phyloP scores from a whole-genome alignment of 73 alveolate genomes.

The Symbiodinium natans region DNA sequence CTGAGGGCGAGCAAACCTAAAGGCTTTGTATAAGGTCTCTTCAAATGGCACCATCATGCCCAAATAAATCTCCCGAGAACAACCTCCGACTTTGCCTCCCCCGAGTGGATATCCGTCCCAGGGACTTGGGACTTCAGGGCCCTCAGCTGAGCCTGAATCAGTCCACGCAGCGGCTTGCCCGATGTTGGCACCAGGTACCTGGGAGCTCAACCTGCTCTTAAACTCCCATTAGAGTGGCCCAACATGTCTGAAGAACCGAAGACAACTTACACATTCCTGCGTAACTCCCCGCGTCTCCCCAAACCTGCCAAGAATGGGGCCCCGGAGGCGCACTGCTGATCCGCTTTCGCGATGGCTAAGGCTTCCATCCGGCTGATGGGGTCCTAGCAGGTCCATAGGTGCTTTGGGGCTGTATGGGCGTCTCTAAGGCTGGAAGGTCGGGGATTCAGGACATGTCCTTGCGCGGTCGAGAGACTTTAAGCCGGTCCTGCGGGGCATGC shows the following conservation, averaged over 20 bases:
- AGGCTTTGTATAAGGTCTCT: too few relatives aligned
- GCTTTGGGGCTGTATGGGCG: background rate
- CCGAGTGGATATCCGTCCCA: too few relatives aligned
- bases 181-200: constrained; percentile 98
- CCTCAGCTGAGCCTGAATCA: constrained; percentile 96
- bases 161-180: constrained; percentile 99
- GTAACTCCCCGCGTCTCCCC: background rate
- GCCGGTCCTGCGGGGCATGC: constrained; percentile 98
- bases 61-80: too few relatives aligned
- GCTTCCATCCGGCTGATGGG: constrained; percentile 96
- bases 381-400: constrained; percentile 94
- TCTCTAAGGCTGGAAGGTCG: background rate
- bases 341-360: constrained; percentile 95
- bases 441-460: background rate
- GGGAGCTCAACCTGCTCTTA: constrained; percentile 96
- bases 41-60: too few relatives aligned
- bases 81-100: too few relatives aligned
- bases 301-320: background rate
- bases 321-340: constrained; percentile 92
- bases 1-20: background rate
- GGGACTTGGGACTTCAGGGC: too few relatives aligned
- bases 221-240: constrained; percentile 97
- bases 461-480: constrained; percentile 12
- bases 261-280: background rate
- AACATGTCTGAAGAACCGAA: constrained; percentile 18